Base-by-base conservation (phyloP, 192 early-diverging fungal genomes). In the Umbelopsis sp. region DNA sequence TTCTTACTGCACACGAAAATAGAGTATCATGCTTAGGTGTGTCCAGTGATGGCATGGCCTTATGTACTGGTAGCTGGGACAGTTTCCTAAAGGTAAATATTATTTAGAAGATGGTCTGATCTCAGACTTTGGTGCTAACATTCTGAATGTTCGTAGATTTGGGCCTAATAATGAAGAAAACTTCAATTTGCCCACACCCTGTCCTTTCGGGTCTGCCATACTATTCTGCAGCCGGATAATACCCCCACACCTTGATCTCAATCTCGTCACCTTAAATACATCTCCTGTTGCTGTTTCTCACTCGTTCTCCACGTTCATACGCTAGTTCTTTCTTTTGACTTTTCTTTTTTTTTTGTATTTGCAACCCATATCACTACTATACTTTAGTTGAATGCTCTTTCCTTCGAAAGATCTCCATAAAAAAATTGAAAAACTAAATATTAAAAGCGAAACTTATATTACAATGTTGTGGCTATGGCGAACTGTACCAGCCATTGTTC, bases 21-120 rank as follows among this genome's bases (percentile, higher is more conserved):
- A 89, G 98, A 21, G 98, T 99, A 23, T 93, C 91, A 68, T 99
- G 98, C 79, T 81, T 99, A 44, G 98, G 97, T 48, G 95, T 99
- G 1, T 92, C 94, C 16, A 89, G 88, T 50, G 98, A 99, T 74
- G 98, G 98, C 49, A 98, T 97, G 95, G 98, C 96, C 10, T 85
- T 99, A 73, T 97, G 94, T 67, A 98, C 97, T 7, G 98, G 98
- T 44, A 94, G 92, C 73, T 99, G 98, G 98, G 98, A 99, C 81
- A 94, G 91, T 64, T 85, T 94, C 80, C 87, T 99, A 66, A 98
- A 97, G 92, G 94, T 99, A 74, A 85, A 81, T 76, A 78, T 20
- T 30, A 46, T 37, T 48, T 12, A 64, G 16, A 27, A 49, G 18
- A 12, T 48, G 46, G 49, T 33, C 3, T 12, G 13, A 33, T 35